Conservation (phyloP, 495 filamentous ascomycete genomes). For the Hyaloscypha hepaticicola region DNA sequence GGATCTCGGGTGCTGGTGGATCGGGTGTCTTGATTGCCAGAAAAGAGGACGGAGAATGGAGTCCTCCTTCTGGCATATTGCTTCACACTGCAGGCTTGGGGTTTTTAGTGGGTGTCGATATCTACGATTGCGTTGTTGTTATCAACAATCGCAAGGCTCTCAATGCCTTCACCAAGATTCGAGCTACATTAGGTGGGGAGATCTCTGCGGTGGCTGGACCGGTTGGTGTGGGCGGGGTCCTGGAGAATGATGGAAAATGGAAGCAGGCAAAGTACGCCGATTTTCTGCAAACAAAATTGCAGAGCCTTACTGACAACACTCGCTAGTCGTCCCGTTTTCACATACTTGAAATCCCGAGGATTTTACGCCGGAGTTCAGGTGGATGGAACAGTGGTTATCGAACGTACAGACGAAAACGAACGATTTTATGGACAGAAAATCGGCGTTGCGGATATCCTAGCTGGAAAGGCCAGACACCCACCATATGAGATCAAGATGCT, state of each 20-base stretch:
- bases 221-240: conserved; percentile 67
- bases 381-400: conserved; percentile 81
- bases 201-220: conserved; percentile 76
- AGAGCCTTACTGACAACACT: neutral
- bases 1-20: conserved; percentile 84
- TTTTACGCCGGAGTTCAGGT: conserved; percentile 80
- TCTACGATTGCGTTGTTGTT: conserved; percentile 89
- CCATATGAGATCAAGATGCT: conserved; percentile 64
- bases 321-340: conserved; percentile 66
- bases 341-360: conserved; percentile 84
- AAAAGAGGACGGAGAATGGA: conserved; percentile 82
- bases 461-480: conserved; percentile 70
- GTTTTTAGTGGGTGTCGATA: conserved; percentile 87
- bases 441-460: conserved; percentile 75
- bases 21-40: conserved; percentile 80
- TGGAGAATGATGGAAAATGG: conserved; percentile 64
- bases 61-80: conserved; percentile 82
- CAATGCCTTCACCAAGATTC: conserved; percentile 74
- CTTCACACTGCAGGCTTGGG: conserved; percentile 82
- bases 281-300: conserved; percentile 23
- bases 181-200: conserved; percentile 76
- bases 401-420: conserved; percentile 87
- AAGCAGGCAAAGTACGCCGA: conserved; percentile 33
- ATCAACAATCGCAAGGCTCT: conserved; percentile 82
- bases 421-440: conserved; percentile 76